Conservation (phyloP, 352 stramenopile genomes). For the Phytopythium aichiense region DNA sequence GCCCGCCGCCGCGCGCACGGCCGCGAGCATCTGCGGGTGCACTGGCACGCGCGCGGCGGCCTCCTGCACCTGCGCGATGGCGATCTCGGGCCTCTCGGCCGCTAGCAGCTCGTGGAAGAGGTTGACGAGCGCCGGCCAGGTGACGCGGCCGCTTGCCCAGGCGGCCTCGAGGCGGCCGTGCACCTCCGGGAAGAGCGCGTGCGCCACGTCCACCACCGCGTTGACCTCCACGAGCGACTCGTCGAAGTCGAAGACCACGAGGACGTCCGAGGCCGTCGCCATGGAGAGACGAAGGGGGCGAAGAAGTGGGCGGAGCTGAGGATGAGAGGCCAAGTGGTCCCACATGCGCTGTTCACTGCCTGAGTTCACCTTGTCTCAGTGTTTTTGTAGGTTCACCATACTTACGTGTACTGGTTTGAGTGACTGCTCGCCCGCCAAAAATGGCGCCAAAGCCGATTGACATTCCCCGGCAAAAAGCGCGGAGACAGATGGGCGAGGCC, state of each 20-base stretch:
- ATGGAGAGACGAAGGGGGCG: not conserved
- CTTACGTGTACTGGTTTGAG: too few species aligned
- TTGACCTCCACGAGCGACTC: conserved; percentile 41
- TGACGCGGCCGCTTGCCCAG: conserved; percentile 8
- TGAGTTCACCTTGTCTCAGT: too few species aligned
- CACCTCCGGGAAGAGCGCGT: conserved; percentile 25
- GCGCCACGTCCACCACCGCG: conserved; percentile 32
- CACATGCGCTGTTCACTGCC: too few species aligned
- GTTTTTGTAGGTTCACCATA: too few species aligned
- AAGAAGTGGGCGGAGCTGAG: not conserved
- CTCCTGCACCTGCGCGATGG: conserved; percentile 17
- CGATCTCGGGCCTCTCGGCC: conserved; percentile 17
- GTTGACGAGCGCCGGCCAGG: conserved; percentile 27
- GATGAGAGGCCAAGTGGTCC: not conserved
- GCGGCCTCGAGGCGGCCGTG: conserved; percentile 15
- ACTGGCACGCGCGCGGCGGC: conserved; percentile 27
- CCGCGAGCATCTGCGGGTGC: conserved; percentile 36
- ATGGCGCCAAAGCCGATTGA: not conserved
- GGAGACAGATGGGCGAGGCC: not conserved
- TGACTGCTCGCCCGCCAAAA: not conserved
- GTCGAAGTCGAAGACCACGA: conserved; percentile 60
- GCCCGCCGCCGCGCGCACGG: conserved; percentile 33
- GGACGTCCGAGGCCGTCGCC: conserved; percentile 9
- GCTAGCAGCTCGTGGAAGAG: conserved; percentile 25
- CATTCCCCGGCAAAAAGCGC: not conserved